Percentiles rank a stretch among this genome's conserved stretches.
Evolutionary conservation across 306 rosid species (phyloP).

Genomic region (Parietaria judaica): DNA sequence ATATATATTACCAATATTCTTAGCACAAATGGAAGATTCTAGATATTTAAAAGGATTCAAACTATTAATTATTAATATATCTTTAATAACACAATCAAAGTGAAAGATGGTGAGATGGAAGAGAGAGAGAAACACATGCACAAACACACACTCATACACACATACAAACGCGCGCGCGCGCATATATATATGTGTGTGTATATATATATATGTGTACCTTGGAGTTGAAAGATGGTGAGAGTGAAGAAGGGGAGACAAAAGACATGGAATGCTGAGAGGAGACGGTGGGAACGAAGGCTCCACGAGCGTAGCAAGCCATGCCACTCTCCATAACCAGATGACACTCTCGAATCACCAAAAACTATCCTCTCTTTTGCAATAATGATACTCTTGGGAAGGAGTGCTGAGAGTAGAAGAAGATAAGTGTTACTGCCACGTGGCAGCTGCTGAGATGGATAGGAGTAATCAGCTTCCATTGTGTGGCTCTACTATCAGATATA

Average conservation of each 20-base stretch:
- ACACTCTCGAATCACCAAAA: neutral
- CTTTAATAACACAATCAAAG: no score
- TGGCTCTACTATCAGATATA: constrained; percentile 13
- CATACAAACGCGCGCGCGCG: no score
- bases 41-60: no score
- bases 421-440: constrained; percentile 19
- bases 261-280: constrained; percentile 29
- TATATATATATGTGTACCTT: constrained; percentile 14
- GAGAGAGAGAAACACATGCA: no score
- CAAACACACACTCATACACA: no score
- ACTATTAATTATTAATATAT: no score
- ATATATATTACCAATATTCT: no score
- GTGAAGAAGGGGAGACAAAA: constrained; percentile 21
- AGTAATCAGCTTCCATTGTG: constrained; percentile 24
- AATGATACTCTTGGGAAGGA: constrained; percentile 11
- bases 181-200: no score
- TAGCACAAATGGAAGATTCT: no score
- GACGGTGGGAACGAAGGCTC: constrained; percentile 17
- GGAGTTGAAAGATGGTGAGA: constrained; percentile 30
- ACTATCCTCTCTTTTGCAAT: neutral
- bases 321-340: constrained; percentile 20
- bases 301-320: constrained; percentile 20
- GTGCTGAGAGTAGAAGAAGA: constrained; percentile 6
- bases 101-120: no score
- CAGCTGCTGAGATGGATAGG: constrained; percentile 5